Evolutionary conservation across 2,329 filamentous ascomycete genomes (phyloP), one percentile per base, ranked within the genome.

Genomic region (Daldinia eschscholtzii): DNA sequence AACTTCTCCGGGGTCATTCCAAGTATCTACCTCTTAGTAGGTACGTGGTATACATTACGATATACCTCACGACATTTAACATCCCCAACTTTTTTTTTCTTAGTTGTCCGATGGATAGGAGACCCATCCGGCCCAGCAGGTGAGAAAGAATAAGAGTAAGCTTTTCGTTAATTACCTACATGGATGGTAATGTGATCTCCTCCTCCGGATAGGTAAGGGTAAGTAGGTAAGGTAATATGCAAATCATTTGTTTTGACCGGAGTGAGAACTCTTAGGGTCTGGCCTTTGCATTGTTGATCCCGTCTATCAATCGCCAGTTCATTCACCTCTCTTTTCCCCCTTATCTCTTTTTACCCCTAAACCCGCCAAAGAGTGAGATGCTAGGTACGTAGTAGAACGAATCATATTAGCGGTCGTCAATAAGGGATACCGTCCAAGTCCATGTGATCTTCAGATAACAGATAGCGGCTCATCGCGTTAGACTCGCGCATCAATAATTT

Each of bases 291-390:
- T 57, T 56, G 64, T 61, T 61, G 67, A 67, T 70, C 63, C 23
- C 39, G 67, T 67, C 67, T 69, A 67, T 67, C 67, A 67, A 57
- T 58, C 55, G 55, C 61, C 61, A 70, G 61, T 44, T 64, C 61
- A 65, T 44, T 64, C 61, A 67, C 33, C 52, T 55, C 52, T 56
- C 37, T 61, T 41, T 61, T 28, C 46, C 50, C 60, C 52, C 33
- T 37, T 65, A 61, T 67, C 58, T 39, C 26, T 33, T 52, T 52
- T 18, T n/a, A 28, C 46, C 28, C 46, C 26, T 52, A 30, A 30
- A 33, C 46, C 46, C 46, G 23, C 15, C 18, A 55, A 64, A 62
- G 44, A 33, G 42, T 39, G 57, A 64, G 30, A 62, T n/a, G 23
- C 57, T 46, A 35, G 7, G 10, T 9, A 35, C 33, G 10, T 9